Base-by-base conservation (phyloP, 2,329 filamentous ascomycete genomes). In the Cryphonectria carpinicola region DNA sequence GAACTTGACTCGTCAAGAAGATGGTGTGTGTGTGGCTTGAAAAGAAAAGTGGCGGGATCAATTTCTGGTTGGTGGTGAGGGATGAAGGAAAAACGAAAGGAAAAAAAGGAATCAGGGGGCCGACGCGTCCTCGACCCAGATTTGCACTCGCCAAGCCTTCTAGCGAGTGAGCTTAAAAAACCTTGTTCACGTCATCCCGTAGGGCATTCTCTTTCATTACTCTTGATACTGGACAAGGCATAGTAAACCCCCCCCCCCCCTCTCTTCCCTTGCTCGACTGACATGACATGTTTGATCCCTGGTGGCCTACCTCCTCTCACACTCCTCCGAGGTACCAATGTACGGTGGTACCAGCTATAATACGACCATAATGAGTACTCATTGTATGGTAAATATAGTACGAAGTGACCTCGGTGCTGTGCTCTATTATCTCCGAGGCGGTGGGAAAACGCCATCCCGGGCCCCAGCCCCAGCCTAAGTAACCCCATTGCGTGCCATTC, bases 91-190 rank as follows among this genome's bases (percentile, higher is more conserved):
- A 3, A 22, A 43, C n/a, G 22, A 49, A 49, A 6, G 17, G 8
- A 22, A 46, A 22, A 4, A 22, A 49, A n/a, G 22, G 46, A 22
- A 49, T 49, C 46, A 22, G 61, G 61, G 61, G 22, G 61, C 39
- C 61, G 61, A 64, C 61, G 61, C 61, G 61, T 64, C 61, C 61
- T 64, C 61, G 56, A 35, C 28, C 65, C 67, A 46, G 65, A 49
- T 60, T 64, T 60, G 64, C 28, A 49, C 8, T 35, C 62, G 67
- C 67, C 64, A 71, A 69, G 64, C 43, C 70, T 22, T 56, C 70
- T 70, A 71, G 67, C 70, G 70, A 71, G 17, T 63, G 67, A 71
- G 66, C 64, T 71, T 71, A 71, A 70, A 71, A 71, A 61, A 64
- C 67, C 65, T 71, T 70, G 67, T 69, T 70, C 63, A 32, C 39